A percentile compares a stretch with the other conserved stretches of the same genome.
These are phyloP conservation scores for Chalaropsis thielavioides DNA, from an alignment of 2,329 filamentous ascomycete species.

Conservation along the genomic window DNA sequence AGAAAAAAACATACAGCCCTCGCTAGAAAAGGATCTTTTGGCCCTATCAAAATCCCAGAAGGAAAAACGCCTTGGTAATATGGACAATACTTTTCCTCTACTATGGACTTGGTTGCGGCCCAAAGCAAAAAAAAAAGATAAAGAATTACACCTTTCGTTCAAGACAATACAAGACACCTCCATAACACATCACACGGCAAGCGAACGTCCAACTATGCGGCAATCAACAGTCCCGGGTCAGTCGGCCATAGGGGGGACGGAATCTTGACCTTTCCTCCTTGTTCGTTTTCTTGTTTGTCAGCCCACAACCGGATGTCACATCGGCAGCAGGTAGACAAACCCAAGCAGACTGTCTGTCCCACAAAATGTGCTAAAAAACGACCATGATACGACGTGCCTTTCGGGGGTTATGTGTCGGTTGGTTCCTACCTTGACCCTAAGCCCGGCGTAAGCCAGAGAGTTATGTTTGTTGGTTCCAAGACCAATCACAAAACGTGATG, in stretches of 20 bases:
- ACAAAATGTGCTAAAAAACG: too few species aligned
- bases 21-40: background rate
- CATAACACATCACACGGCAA: background rate
- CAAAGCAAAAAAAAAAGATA: background rate
- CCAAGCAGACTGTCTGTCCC: background rate
- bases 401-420: background rate
- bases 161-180: background rate
- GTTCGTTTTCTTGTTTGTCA: background rate
- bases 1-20: too few species aligned
- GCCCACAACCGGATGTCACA: background rate
- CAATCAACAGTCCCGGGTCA: background rate
- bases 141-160: background rate
- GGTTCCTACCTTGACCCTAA: background rate
- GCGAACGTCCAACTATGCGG: background rate
- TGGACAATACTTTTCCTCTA: background rate
- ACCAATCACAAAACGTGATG: background rate
- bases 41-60: background rate
- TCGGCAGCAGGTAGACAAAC: background rate
- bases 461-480: background rate
- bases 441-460: background rate
- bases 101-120: background rate
- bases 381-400: background rate
- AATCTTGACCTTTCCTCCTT: background rate
- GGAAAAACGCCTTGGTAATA: background rate
- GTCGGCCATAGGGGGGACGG: background rate